These are phyloP conservation scores for Aaosphaeria arxii DNA, from an alignment of 2,329 filamentous ascomycete genomes.

Conservation along the genomic window DNA sequence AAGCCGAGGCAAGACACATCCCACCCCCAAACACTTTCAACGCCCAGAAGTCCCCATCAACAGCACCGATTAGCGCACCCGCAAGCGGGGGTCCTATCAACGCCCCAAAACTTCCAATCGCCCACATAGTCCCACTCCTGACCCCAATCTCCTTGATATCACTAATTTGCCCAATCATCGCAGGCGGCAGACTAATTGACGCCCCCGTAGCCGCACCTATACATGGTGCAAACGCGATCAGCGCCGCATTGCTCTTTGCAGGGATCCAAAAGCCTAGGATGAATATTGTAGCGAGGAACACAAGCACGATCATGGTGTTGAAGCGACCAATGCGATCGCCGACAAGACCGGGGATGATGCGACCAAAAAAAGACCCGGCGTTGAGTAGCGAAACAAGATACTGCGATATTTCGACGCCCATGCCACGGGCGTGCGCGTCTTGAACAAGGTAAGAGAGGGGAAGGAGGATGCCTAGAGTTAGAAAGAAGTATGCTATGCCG, in stretches of 20 bases:
- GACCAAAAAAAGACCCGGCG: slow-evolving; percentile 44
- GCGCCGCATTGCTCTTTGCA: slow-evolving; percentile 38
- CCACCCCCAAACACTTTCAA: slow-evolving; percentile 63
- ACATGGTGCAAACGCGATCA: slow-evolving; percentile 33
- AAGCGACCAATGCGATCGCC: slow-evolving; percentile 50
- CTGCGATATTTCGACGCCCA: too few relatives aligned
- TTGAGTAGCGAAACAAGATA: slow-evolving; percentile 52
- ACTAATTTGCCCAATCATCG: slow-evolving; percentile 65
- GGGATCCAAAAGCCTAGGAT: slow-evolving; percentile 54
- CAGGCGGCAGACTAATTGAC: slow-evolving; percentile 60
- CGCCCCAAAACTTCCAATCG: slow-evolving; percentile 58
- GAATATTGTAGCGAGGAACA: slow-evolving; percentile 42
- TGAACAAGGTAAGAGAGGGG: slow-evolving; percentile 44
- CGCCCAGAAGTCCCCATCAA: slow-evolving; percentile 51
- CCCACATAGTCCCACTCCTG: slow-evolving; percentile 60
- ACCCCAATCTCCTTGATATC: slow-evolving; percentile 66
- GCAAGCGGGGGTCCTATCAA: slow-evolving; percentile 65
- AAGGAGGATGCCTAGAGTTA: slow-evolving; percentile 58
- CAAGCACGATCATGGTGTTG: slow-evolving; percentile 50
- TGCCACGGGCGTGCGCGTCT: slow-evolving; percentile 44
- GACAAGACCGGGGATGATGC: slow-evolving; percentile 49
- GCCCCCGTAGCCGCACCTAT: slow-evolving; percentile 64
- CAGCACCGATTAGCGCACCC: slow-evolving; percentile 47
- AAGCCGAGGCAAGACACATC: slow-evolving; percentile 40
- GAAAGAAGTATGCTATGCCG: slow-evolving; percentile 59